Base-by-base conservation (phyloP, 768 basidiomycete genomes). In the Boletus rubroflammeus region DNA sequence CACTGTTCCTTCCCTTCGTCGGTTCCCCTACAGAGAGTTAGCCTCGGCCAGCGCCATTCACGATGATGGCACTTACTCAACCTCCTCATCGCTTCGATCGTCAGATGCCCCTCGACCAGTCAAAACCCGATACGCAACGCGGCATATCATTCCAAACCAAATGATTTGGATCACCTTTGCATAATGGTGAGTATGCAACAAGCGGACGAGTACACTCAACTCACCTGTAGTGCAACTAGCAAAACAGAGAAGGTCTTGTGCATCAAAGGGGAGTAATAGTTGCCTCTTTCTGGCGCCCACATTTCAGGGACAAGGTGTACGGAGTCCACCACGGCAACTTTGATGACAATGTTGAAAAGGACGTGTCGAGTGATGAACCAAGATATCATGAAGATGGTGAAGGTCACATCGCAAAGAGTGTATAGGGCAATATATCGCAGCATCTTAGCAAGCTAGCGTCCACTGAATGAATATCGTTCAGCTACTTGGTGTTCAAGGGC, bases 321-420 rank as follows among this genome's bases (percentile, higher is more conserved):
- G 2, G 73, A 62, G 51, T 91, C 84, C 55, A 75, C 65, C 53
- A 78, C 76, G 14, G 78, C 71, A 10, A 86, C 86, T 55, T 77
- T 74, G 59, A 97, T 86, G 56, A 87, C 83, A 50, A 84, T 67
- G 41, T 81, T 65, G 75, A 94, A 95, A 14, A 95, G 77, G 59
- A 91, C 70, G 65, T 98, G 93, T 42, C 97, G 84, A 2, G 95
- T 94, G 26, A 92, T 66, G 57, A 97, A 76, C 97, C 97, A 99
- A 10, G 89, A 89, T 21, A 94, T 48, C 64, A 98, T 79, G 77
- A 96, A 99, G 58, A 80, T 63, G 29, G 76, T 88, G 66, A 99
- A 98, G 0, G 81, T 79, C 25, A 73, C 62, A 69, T 98, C 94
- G 51, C 88, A 89, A 14, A 81, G 67, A 19, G 80, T 71, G 60